Base-by-base conservation (phyloP, 1,284 basidiomycete genomes). In the Coniophora puteana region DNA sequence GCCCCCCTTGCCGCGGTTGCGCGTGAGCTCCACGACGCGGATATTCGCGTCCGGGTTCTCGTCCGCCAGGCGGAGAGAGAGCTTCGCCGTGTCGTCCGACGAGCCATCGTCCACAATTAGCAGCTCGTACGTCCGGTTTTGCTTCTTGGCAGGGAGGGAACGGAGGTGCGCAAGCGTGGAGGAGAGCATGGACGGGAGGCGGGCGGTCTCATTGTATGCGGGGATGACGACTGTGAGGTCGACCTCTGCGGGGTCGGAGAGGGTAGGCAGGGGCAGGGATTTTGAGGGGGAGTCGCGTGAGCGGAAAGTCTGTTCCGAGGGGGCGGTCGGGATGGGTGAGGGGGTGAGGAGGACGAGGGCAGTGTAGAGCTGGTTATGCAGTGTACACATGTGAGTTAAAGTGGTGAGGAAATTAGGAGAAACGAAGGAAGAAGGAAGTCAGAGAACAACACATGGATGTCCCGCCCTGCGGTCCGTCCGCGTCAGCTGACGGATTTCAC, bases 91-190 rank as follows among this genome's bases (percentile, higher is more conserved):
- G 12, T 63, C 74, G 62, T 97, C 93, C 18, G 66, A 69, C 22
- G 84, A 89, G 4, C 93, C 93, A 61, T 97, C 93, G 62, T 96
- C 93, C 16, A 97, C 80, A 40, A 97, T 77, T 50, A 97, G 53
- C 29, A 97, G 73, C 59, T 96, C 93, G 58, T 77, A 81, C 3
- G 80, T 72, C 25, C 77, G 71, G 40, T 53, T 49, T 28, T 27
- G 37, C 38, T 50, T 66, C 30, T 57, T 40, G 10, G 54, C 38
- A 13, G 59, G 45, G n/a, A n/a, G n/a, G 1, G 70, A 61, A 4
- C 59, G 56, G 28, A 83, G 71, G 56, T 86, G 78, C 14, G 67
- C 73, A 38, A 94, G 64, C 6, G 90, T 80, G 18, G 82, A 78
- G 4, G 72, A 66, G 49, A 97, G 76, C 92, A 96, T 96, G 28